Evolutionary conservation across 2,329 filamentous ascomycete genomes (phyloP), one percentile per base, ranked within the genome.

Genomic region (Pyrenophora teres): DNA sequence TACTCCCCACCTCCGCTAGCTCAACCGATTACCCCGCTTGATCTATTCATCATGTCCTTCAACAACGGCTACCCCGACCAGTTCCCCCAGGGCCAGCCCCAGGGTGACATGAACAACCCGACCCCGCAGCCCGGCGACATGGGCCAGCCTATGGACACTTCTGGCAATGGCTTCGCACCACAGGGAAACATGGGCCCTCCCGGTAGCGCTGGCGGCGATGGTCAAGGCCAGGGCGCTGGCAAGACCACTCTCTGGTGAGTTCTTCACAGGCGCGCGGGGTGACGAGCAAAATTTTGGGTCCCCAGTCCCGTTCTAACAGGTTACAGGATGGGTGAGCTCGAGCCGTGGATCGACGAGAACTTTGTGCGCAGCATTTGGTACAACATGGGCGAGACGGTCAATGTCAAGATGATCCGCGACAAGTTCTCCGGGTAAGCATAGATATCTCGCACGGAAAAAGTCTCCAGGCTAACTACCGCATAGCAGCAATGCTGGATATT

Each of bases 321-420:
- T 18, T 41, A 52, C 63, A 96, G 92, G 93, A 99, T 99, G 94
- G 94, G 94, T 64, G 94, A 99, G 76, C 88, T 99, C 59, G 93
- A 97, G 77, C 90, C 92, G 23, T 99, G 94, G 94, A 97, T 99
- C 79, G 94, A 99, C 68, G 94, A 99, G 80, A 95, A 93, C 78
- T 99, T 97, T 76, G 90, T 99, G 71, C 92, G 95, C 77, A 94
- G 89, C 65, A 86, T 97, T 39, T 97, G 91, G 83, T 96, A 91
- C 70, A 87, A 92, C 67, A 89, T 96, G 79, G 92, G 89, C 64
- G 94, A 97, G 77, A 87, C 87, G 59, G 94, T 99, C 68, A 97
- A 97, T 68, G 94, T 99, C 67, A 99, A 99, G 85, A 96, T 99
- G 83, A 99, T 99, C 69, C 90, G 94, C 62, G 94, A 99, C 80